Evolutionary conservation across 371 early-diverging fungal species (phyloP).

Genomic region (Mortierella sp.): DNA sequence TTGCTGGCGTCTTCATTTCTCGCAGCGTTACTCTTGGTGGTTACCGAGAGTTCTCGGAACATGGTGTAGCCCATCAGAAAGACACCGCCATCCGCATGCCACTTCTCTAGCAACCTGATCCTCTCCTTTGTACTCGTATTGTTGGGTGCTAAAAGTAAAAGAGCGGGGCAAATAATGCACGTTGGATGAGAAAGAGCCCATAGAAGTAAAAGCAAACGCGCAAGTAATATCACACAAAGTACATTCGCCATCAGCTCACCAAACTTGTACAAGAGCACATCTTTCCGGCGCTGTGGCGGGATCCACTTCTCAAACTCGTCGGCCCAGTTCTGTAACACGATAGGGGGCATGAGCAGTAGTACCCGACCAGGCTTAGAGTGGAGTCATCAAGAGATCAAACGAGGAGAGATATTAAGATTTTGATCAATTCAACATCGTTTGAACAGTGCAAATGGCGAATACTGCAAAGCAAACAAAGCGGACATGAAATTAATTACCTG

Average conservation of each 20-base stretch:
- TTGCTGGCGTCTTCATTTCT: constrained; percentile 19
- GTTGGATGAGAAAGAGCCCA: neutral
- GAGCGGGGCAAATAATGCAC: neutral
- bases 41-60: constrained; percentile 60
- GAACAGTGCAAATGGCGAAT: neutral
- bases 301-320: constrained; percentile 82
- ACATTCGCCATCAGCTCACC: constrained; percentile 22
- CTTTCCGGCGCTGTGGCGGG: constrained; percentile 43
- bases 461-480: neutral
- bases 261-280: constrained; percentile 44
- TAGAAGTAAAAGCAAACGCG: neutral
- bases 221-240: neutral
- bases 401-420: neutral
- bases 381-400: neutral
- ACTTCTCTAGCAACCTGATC: constrained; percentile 55
- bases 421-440: neutral
- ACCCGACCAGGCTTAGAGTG: constrained; percentile 68
- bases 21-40: neutral
- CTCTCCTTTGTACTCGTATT: neutral
- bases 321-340: constrained; percentile 83
- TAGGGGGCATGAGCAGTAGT: constrained; percentile 87
- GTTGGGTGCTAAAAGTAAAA: constrained; percentile 1
- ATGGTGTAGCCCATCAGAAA: constrained; percentile 76
- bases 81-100: constrained; percentile 75
- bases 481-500: constrained; percentile 39